Evolutionary conservation across 305 asterid genomes (phyloP), one percentile per base, ranked within the genome.

Genomic region (Ruellia speciosa): DNA sequence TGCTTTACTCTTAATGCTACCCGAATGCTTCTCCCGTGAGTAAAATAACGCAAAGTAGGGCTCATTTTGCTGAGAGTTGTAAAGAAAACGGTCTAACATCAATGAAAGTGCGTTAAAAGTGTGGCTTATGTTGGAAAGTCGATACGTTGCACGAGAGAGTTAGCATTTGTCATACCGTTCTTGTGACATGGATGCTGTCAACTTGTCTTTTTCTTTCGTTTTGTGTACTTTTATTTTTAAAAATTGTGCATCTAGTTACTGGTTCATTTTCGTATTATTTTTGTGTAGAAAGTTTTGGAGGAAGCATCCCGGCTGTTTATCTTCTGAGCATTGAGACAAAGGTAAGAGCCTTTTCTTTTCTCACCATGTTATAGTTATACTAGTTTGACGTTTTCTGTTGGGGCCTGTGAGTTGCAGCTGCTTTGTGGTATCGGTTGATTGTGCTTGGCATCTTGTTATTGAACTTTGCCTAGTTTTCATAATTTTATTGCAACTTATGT

Each of bases 371-470:
- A 48, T 35, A 28, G 52, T 64, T 64, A 49, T 62, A 66, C 70
- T 2, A 62, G 57, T 70, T 65, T 68, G 51, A 58, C 71, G 41
- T 67, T 56, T 24, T 64, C 52, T 64, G 65, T 43, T 58, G 46
- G 56, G 47, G 59, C 80, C 68, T 80, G 82, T 85, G 94, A 82
- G 74, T 60, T 50, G 68, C 79, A 72, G 58, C 95, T 79, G 81
- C 69, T 71, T 77, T 78, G 49, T 81, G 77, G 79, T 59, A 56
- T 61, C 70, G 79, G 75, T 81, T 77, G 73, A 78, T 76, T 74
- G 72, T 58, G 56, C 58, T 64, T 63, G 56, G 59, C 68, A 58
- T 77, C 62, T 56, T 74, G 52, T 62, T 71, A 48, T 68, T 58
- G 56, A 43, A 31, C 67, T 70, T 49, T 56, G 19, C 66, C 61